Conservation (phyloP, 2,329 filamentous ascomycete genomes). For the Harringtonia lauricola region DNA sequence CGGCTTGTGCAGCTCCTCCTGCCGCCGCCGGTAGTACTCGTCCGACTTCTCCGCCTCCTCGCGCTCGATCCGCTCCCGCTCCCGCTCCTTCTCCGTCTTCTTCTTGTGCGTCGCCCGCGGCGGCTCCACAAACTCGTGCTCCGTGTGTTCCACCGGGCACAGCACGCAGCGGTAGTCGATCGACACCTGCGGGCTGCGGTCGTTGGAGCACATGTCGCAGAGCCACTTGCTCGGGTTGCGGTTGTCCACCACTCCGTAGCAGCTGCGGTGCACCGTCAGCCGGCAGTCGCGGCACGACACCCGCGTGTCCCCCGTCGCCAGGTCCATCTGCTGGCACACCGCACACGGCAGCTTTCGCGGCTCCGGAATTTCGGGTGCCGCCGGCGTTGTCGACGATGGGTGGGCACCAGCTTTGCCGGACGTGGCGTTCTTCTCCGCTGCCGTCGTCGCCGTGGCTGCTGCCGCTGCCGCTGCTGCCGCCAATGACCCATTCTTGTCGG, state of each 20-base stretch:
- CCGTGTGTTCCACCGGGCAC: conserved; percentile 72
- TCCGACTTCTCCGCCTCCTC: conserved; percentile 71
- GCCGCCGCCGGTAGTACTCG: conserved; percentile 72
- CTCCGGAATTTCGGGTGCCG: conserved; percentile 65
- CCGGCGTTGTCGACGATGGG: conserved; percentile 28
- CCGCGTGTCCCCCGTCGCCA: conserved; percentile 56
- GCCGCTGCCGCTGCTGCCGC: too few species aligned
- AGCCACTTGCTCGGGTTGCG: conserved; percentile 72
- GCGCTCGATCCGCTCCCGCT: conserved; percentile 76
- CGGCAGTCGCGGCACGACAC: conserved; percentile 79
- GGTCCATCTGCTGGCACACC: conserved; percentile 65
- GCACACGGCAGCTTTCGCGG: conserved; percentile 73
- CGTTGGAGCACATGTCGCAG: conserved; percentile 93
- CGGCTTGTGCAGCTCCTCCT: conserved; percentile 76
- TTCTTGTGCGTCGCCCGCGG: conserved; percentile 81
- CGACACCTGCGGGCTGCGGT: conserved; percentile 85
- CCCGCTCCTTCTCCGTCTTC: conserved; percentile 74
- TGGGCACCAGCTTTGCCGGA: conserved; percentile 15
- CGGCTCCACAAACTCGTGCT: conserved; percentile 74
- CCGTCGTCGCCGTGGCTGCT: conserved; percentile 16
- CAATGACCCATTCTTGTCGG: too few species aligned
- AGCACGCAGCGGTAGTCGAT: conserved; percentile 89
- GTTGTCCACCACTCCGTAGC: conserved; percentile 74
- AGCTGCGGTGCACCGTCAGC: conserved; percentile 80
- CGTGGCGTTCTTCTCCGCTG: background rate